A percentile compares a stretch with the other conserved stretches of the same genome.
Conservation (phyloP, 1,284 basidiomycete species). For the Butyriboletus regius region DNA sequence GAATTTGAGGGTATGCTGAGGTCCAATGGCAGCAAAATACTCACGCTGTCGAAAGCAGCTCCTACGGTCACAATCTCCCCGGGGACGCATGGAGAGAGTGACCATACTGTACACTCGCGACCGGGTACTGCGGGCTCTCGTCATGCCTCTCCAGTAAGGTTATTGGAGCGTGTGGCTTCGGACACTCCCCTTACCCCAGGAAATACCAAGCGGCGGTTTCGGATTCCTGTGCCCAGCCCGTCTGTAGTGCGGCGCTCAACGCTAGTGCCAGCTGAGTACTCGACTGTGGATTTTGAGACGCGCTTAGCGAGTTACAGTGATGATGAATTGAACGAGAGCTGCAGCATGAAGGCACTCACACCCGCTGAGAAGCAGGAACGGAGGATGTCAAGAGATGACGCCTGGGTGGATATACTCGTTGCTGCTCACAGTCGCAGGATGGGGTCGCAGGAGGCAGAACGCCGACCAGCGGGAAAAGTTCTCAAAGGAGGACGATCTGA, state of each 20-base stretch:
- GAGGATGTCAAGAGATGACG: constrained; percentile 57
- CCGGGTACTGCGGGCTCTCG: constrained; percentile 24
- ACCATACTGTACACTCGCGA: constrained; percentile 16
- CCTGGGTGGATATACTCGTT: constrained; percentile 80
- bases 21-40: constrained; percentile 55
- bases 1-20: constrained; percentile 75
- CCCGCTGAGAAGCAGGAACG: constrained; percentile 44
- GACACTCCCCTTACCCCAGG: constrained; percentile 28
- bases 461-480: constrained; percentile 30
- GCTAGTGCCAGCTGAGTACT: constrained; percentile 58
- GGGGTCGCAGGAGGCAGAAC: constrained; percentile 51
- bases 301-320: constrained; percentile 60
- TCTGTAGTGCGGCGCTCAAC: constrained; percentile 41
- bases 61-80: constrained; percentile 23
- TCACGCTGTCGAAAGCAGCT: constrained; percentile 40
- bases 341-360: constrained; percentile 22
- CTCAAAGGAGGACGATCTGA: constrained; percentile 44
- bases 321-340: constrained; percentile 42
- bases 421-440: constrained; percentile 56
- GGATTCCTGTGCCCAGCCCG: constrained; percentile 49
- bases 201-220: constrained; percentile 45
- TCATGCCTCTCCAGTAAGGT: constrained; percentile 14
- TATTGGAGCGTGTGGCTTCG: constrained; percentile 25
- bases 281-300: constrained; percentile 69
- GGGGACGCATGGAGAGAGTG: constrained; percentile 13